Percentiles rank a stretch among this genome's conserved stretches.
These are phyloP conservation scores for Larix kaempferi DNA, from an alignment of 75 land plant species.

Conservation along the genomic window DNA sequence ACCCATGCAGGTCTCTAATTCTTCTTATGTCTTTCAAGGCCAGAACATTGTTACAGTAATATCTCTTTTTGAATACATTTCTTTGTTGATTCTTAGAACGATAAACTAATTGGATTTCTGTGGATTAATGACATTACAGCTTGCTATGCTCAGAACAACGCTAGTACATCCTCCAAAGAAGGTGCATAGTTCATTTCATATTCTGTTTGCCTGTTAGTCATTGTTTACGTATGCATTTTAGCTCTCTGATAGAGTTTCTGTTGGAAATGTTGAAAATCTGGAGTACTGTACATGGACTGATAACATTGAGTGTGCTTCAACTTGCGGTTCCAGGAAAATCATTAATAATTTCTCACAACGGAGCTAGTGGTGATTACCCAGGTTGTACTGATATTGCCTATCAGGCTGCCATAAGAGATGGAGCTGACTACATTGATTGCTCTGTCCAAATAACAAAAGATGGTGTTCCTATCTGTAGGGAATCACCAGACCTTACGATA, in stretches of 20 bases:
- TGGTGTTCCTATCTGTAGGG: constrained; percentile 69
- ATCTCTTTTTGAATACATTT: not conserved
- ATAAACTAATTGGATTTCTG: not conserved
- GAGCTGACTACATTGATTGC: constrained; percentile 83
- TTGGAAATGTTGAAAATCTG: not conserved
- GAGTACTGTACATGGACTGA: not conserved
- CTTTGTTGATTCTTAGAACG: not conserved
- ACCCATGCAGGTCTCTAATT: too few species aligned
- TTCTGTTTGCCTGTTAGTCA: not conserved
- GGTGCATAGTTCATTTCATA: not conserved
- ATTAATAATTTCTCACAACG: constrained; percentile 75
- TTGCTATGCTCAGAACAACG: constrained; percentile 11
- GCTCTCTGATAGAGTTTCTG: not conserved
- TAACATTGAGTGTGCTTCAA: not conserved
- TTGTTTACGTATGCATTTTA: not conserved
- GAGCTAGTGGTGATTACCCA: constrained; percentile 81
- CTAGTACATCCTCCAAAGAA: not conserved
- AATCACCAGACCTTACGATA: constrained; percentile 40
- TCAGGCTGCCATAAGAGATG: constrained; percentile 63
- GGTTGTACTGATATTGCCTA: constrained; percentile 73
- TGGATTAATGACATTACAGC: constrained; percentile 8
- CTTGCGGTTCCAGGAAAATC: constrained; percentile 23
- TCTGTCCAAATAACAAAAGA: constrained; percentile 86
- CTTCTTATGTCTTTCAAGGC: too few species aligned
- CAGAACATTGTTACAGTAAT: too few species aligned